Percentiles rank a stretch among this genome's conserved stretches.
phyloP scores from a whole-genome alignment of 2,329 filamentous ascomycete species.

The Paraconiothyrium sp. region DNA sequence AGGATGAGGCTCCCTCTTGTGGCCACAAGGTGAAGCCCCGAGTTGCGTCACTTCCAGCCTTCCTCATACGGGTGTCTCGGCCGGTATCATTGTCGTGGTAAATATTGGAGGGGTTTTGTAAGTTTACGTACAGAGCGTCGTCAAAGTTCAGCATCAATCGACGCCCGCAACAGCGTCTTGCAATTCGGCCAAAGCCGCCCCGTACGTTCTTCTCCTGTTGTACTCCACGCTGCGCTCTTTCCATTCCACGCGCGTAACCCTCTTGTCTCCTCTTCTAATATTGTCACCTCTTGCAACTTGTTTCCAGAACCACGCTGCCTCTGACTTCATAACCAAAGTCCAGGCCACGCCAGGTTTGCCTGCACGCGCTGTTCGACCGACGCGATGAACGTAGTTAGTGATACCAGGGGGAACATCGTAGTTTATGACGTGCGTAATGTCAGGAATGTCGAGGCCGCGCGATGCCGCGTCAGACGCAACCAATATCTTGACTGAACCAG shows the following conservation, averaged over 20 bases:
- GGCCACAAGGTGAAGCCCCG: not conserved
- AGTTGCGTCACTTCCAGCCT: not conserved
- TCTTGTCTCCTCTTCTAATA: conserved; percentile 57
- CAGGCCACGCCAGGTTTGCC: conserved; percentile 80
- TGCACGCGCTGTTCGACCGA: conserved; percentile 88
- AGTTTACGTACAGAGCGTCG: too few species aligned
- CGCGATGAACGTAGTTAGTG: conserved; percentile 87
- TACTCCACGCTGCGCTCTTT: conserved; percentile 52
- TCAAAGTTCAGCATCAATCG: not conserved
- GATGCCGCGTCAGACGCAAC: conserved; percentile 94
- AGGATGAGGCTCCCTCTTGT: not conserved
- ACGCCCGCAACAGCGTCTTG: conserved; percentile 65
- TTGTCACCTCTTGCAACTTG: conserved; percentile 72
- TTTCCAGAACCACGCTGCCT: conserved; percentile 92
- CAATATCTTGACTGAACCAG: conserved; percentile 73
- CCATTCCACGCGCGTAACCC: conserved; percentile 57
- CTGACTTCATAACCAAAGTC: conserved; percentile 83
- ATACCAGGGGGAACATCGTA: conserved; percentile 88
- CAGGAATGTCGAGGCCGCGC: conserved; percentile 84
- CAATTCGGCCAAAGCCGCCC: conserved; percentile 67
- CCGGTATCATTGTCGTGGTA: not conserved
- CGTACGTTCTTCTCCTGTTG: conserved; percentile 55
- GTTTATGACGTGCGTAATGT: conserved; percentile 86
- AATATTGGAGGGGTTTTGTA: too few species aligned
- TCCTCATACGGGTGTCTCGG: conserved; percentile 1